Conservation (phyloP, 441 rosid species). For the Flueggea neowawraea region DNA sequence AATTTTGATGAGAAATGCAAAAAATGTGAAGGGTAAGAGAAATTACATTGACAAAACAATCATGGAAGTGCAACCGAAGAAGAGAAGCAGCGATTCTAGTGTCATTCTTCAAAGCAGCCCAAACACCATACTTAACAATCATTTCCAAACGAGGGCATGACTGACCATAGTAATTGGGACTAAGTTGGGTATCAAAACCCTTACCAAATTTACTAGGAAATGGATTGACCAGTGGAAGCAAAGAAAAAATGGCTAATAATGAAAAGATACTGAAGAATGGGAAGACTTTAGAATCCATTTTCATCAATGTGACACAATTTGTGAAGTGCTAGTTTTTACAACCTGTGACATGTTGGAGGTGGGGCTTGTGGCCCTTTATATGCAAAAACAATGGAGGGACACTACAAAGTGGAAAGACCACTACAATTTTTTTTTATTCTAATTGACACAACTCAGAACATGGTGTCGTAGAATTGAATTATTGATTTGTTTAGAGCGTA, state of each 20-base stretch:
- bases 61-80: conserved; percentile 80
- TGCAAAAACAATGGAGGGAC: conserved; percentile 5
- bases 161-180: conserved; percentile 47
- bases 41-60: conserved; percentile 76
- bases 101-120: conserved; percentile 54
- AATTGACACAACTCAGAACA: too few relatives aligned
- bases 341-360: too few relatives aligned
- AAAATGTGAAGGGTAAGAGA: not conserved
- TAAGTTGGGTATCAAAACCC: conserved; percentile 23
- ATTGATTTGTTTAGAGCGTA: too few relatives aligned
- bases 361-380: conserved; percentile 16
- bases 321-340: too few relatives aligned
- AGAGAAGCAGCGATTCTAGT: conserved; percentile 81
- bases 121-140: conserved; percentile 60
- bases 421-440: conserved; percentile 6
- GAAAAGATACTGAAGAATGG: conserved; percentile 13
- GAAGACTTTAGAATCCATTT: conserved; percentile 39
- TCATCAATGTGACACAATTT: too few relatives aligned
- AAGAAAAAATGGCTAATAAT: conserved; percentile 15
- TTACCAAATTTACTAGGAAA: conserved; percentile 14
- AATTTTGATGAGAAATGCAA: not conserved
- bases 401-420: conserved; percentile 33
- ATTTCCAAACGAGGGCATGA: conserved; percentile 65
- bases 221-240: conserved; percentile 19
- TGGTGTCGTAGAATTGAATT: too few relatives aligned